A percentile compares a stretch with the other conserved stretches of the same genome.
These are phyloP conservation scores for Withania somnifera DNA, from an alignment of 305 asterid genomes.

Conservation along the genomic window DNA sequence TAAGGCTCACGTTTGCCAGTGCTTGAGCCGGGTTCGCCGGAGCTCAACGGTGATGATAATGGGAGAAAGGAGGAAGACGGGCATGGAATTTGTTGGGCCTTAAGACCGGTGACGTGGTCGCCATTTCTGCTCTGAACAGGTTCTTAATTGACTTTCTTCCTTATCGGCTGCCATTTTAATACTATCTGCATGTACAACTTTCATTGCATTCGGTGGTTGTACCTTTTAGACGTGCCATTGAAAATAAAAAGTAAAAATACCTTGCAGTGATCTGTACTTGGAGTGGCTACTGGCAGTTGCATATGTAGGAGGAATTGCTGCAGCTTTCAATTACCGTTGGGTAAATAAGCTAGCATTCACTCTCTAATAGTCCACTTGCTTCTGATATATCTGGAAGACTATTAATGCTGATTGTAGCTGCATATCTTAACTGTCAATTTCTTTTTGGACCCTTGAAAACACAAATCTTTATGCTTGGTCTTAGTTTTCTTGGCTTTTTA, in stretches of 20 bases:
- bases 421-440: no score
- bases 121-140: constrained; percentile 87
- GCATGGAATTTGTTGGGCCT: constrained; percentile 81
- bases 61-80: constrained; percentile 44
- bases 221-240: neutral
- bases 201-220: neutral
- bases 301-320: constrained; percentile 79
- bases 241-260: no score
- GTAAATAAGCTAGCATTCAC: constrained; percentile 19
- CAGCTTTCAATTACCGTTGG: constrained; percentile 94
- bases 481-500: no score
- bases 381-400: neutral
- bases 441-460: no score
- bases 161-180: neutral
- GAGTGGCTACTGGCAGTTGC: constrained; percentile 89
- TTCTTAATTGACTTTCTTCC: neutral
- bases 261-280: constrained; percentile 67
- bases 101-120: constrained; percentile 69
- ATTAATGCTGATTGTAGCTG: no score
- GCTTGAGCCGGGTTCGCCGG: constrained; percentile 60
- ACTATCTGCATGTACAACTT: neutral
- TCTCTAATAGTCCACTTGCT: neutral
- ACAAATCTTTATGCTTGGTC: no score
- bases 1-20: constrained; percentile 78
- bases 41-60: constrained; percentile 40